Percentiles rank a stretch among this genome's conserved stretches.
Evolutionary conservation across 2,329 filamentous ascomycete species (phyloP).

Genomic region (Pyrenophora seminiperda): DNA sequence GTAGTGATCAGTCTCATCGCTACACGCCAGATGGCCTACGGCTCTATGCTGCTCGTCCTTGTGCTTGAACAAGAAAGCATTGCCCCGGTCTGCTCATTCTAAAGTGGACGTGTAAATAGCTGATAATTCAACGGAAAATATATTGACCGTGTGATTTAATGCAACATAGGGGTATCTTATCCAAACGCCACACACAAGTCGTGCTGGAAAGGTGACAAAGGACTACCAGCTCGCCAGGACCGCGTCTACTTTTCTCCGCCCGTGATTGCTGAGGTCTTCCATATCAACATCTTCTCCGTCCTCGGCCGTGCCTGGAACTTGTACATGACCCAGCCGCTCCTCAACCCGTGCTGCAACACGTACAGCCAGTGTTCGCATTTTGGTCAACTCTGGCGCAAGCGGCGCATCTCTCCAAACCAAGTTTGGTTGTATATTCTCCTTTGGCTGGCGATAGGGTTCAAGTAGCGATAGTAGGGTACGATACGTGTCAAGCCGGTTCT

Average conservation of each 20-base stretch:
- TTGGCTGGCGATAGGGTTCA: slow-evolving; percentile 58
- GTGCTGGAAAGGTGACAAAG: not conserved
- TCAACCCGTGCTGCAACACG: slow-evolving; percentile 45
- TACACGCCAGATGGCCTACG: too few relatives aligned
- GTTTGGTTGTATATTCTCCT: slow-evolving; percentile 64
- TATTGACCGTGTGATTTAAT: not conserved
- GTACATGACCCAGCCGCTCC: slow-evolving; percentile 37
- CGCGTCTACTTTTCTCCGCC: slow-evolving; percentile 33
- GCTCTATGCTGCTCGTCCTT: too few relatives aligned
- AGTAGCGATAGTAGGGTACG: slow-evolving; percentile 57
- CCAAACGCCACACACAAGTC: slow-evolving; percentile 9
- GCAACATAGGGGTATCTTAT: slow-evolving; percentile 16
- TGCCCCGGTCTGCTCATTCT: too few relatives aligned
- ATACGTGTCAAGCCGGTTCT: slow-evolving; percentile 56
- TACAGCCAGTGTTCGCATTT: slow-evolving; percentile 64
- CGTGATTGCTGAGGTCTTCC: slow-evolving; percentile 20
- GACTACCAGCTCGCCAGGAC: slow-evolving; percentile 33
- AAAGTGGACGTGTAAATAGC: too few relatives aligned
- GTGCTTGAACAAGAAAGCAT: too few relatives aligned
- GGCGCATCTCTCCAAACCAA: slow-evolving; percentile 68
- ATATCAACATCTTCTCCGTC: slow-evolving; percentile 33
- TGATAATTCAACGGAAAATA: too few relatives aligned
- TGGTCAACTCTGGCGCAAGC: slow-evolving; percentile 68
- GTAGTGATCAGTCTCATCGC: too few relatives aligned
- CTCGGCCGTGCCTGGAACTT: slow-evolving; percentile 35